Percentiles rank a stretch among this genome's conserved stretches.
Evolutionary conservation across 352 stramenopile species (phyloP).

Genomic region (Thalassiosira livingstoniorum): DNA sequence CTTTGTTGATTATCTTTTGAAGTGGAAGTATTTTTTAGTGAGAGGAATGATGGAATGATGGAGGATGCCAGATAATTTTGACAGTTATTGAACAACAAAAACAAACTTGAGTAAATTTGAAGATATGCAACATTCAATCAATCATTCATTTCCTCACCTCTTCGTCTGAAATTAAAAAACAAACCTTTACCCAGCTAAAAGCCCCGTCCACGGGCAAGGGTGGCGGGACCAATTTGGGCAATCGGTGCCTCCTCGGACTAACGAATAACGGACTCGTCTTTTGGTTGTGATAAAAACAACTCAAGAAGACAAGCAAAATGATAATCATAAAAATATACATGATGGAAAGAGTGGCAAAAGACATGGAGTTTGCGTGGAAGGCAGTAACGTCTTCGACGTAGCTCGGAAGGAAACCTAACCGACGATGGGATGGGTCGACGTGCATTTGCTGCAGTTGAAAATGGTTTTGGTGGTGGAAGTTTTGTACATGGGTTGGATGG

Average conservation of each 20-base stretch:
- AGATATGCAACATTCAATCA: no score
- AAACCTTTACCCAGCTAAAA: conserved; percentile 83
- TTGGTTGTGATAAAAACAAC: conserved; percentile 86
- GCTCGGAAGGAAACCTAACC: conserved; percentile 73
- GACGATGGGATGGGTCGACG: conserved; percentile 51
- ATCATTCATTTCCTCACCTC: no score
- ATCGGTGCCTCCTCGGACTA: conserved; percentile 72
- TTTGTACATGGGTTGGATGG: background rate
- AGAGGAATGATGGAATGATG: background rate
- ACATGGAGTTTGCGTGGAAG: conserved; percentile 73
- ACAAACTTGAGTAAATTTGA: no score
- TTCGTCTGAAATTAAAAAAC: conserved; percentile 82
- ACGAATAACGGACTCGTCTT: conserved; percentile 84
- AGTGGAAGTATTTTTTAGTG: background rate
- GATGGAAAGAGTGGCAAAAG: conserved; percentile 75
- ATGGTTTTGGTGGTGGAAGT: background rate
- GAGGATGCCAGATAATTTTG: no score
- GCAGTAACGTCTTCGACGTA: conserved; percentile 73
- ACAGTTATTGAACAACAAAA: no score
- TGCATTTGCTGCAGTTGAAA: conserved; percentile 1
- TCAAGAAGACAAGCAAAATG: conserved; percentile 78
- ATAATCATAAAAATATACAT: conserved; percentile 74
- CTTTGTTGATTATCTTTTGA: conserved; percentile 77
- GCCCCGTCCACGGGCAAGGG: conserved; percentile 77
- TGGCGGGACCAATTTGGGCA: conserved; percentile 81